These are phyloP conservation scores for Annulohypoxylon nitens DNA, from an alignment of 495 filamentous ascomycete genomes.

Conservation along the genomic window DNA sequence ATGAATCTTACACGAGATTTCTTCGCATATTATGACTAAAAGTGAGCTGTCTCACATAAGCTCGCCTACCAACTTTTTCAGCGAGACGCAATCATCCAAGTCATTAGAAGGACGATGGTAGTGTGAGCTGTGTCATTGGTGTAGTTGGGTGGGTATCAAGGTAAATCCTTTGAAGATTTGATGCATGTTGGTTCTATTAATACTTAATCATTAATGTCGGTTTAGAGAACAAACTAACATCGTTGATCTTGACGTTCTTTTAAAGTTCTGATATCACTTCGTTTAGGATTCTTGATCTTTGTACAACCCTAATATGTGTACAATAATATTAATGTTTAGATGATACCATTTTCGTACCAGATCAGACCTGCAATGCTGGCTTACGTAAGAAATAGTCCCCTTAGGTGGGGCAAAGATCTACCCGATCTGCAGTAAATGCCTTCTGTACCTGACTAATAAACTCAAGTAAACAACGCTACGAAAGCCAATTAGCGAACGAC, in stretches of 20 bases:
- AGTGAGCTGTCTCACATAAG: background rate
- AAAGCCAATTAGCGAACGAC: slow-evolving; percentile 4
- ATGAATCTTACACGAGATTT: too few species aligned
- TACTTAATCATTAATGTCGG: background rate
- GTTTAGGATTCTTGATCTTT: background rate
- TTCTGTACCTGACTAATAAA: slow-evolving; percentile 12
- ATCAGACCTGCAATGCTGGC: background rate
- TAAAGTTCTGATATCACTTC: background rate
- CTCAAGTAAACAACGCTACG: slow-evolving; percentile 10
- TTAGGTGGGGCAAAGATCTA: background rate
- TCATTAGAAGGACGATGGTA: too few species aligned
- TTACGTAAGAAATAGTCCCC: background rate
- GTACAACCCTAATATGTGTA: slow-evolving; percentile 1
- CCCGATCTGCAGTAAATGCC: slow-evolving; percentile 6
- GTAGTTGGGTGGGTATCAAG: background rate
- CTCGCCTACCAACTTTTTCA: background rate
- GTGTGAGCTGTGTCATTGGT: background rate
- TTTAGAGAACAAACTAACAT: background rate
- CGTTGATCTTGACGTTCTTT: background rate
- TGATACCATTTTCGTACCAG: slow-evolving; percentile 13
- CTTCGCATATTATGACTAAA: background rate
- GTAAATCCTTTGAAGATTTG: background rate
- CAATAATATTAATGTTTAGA: background rate
- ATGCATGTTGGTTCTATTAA: background rate
- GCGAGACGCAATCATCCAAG: too few species aligned